Conservation (phyloP, 2,329 filamentous ascomycete species). For the Aspergillus pseudotamarii region DNA sequence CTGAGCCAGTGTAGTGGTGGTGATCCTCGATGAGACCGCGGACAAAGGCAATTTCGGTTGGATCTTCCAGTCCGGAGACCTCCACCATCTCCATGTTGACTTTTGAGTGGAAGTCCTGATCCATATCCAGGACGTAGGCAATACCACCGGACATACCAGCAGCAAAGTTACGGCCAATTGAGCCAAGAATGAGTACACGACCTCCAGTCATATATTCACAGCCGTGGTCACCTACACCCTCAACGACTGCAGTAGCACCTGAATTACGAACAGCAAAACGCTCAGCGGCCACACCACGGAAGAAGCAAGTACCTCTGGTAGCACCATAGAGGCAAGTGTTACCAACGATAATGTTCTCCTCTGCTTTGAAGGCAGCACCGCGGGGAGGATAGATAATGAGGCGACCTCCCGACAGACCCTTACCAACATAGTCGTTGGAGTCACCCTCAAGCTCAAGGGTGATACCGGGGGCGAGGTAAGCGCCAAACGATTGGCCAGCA, state of each 20-base stretch:
- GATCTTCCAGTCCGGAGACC: constrained; percentile 79
- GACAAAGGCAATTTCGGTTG: constrained; percentile 84
- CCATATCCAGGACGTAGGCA: constrained; percentile 87
- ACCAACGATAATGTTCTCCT: constrained; percentile 91
- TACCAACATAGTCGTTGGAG: constrained; percentile 94
- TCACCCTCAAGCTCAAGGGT: constrained; percentile 95
- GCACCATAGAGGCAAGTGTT: constrained; percentile 96
- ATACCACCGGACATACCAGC: constrained; percentile 99
- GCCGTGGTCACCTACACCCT: constrained; percentile 93
- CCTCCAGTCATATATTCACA: constrained; percentile 99
- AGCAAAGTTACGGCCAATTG: constrained; percentile 93
- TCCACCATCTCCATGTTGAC: constrained; percentile 98
- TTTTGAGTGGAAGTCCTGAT: constrained; percentile 87
- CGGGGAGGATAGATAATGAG: constrained; percentile 92
- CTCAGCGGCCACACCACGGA: constrained; percentile 94
- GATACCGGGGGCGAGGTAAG: constrained; percentile 88
- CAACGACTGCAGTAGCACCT: constrained; percentile 91
- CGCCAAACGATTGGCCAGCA: constrained; percentile 94
- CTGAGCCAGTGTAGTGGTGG: constrained; percentile 95
- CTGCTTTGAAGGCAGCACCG: constrained; percentile 87
- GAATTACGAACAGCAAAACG: constrained; percentile 97
- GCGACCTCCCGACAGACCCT: constrained; percentile 89
- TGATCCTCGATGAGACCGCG: constrained; percentile 94
- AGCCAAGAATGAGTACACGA: constrained; percentile 81
- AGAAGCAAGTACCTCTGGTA: constrained; percentile 88